Evolutionary conservation across 2,329 filamentous ascomycete genomes (phyloP).

Genomic region (Talaromyces sp.): DNA sequence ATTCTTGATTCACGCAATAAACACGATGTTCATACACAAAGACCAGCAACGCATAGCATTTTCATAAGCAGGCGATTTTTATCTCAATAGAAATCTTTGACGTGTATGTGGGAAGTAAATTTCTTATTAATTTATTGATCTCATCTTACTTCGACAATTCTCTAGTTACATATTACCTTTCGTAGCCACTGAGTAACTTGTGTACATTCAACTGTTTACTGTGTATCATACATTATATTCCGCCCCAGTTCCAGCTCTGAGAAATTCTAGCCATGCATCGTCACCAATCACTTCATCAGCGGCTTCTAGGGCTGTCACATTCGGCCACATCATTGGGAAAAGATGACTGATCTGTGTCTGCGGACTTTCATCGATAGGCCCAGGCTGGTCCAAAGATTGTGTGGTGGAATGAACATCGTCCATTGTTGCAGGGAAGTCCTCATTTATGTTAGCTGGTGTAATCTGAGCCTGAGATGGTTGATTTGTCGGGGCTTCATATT

Average conservation of each 20-base stretch:
- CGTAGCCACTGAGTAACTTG: neutral
- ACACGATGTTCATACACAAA: neutral
- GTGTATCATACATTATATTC: neutral
- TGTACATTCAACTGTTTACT: neutral
- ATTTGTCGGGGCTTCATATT: neutral
- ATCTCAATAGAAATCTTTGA: neutral
- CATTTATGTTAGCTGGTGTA: neutral
- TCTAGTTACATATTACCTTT: too few species aligned
- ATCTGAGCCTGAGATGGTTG: neutral
- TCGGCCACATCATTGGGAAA: slow-evolving; percentile 20
- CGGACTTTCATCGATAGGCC: slow-evolving; percentile 14
- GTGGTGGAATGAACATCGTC: slow-evolving; percentile 13
- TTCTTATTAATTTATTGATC: too few species aligned
- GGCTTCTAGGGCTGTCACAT: neutral
- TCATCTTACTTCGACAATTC: too few species aligned
- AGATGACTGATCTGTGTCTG: slow-evolving; percentile 19
- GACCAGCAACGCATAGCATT: neutral
- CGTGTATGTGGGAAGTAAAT: too few species aligned
- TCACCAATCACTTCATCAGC: neutral
- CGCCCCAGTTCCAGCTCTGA: neutral
- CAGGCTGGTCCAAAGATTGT: neutral
- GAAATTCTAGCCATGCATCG: neutral
- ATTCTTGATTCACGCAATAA: slow-evolving; percentile 14
- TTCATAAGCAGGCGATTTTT: neutral
- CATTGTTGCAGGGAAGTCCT: slow-evolving; percentile 5